A percentile compares a stretch with the other conserved stretches of the same genome.
These are phyloP conservation scores for Phytopythium sindhum DNA, from an alignment of 352 stramenopile species.

Conservation along the genomic window DNA sequence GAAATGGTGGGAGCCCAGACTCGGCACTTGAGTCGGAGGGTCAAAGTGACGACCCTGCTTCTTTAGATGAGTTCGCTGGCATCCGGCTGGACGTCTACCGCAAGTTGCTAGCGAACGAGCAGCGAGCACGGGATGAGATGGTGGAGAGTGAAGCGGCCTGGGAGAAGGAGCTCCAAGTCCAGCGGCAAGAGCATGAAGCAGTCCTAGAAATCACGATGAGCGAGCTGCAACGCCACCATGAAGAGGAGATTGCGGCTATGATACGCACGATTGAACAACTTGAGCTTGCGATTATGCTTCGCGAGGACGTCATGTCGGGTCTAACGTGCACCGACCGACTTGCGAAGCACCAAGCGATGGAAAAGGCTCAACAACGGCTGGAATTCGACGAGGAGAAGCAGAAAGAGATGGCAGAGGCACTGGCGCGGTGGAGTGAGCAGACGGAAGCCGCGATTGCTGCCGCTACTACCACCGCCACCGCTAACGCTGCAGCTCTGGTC, in stretches of 20 bases:
- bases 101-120: constrained; percentile 9
- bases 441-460: neutral
- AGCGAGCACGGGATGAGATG: neutral
- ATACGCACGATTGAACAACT: neutral
- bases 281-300: constrained; percentile 1
- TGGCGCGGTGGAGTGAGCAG: constrained; percentile 1
- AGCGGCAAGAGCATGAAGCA: neutral
- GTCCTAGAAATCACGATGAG: neutral
- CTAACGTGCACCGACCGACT: neutral
- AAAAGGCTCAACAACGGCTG: neutral
- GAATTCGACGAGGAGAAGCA: neutral
- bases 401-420: constrained; percentile 1
- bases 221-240: neutral
- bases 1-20: neutral
- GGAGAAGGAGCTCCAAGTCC: neutral
- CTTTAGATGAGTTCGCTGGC: neutral
- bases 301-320: neutral
- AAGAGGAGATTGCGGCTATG: neutral
- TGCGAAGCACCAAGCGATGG: neutral
- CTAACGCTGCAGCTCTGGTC: neutral
- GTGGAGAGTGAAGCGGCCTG: neutral
- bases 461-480: neutral
- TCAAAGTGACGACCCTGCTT: neutral
- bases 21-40: neutral
- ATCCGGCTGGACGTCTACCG: constrained; percentile 6